These are phyloP conservation scores for Neonectria coccinea DNA, from an alignment of 2,329 filamentous ascomycete species.

Conservation along the genomic window DNA sequence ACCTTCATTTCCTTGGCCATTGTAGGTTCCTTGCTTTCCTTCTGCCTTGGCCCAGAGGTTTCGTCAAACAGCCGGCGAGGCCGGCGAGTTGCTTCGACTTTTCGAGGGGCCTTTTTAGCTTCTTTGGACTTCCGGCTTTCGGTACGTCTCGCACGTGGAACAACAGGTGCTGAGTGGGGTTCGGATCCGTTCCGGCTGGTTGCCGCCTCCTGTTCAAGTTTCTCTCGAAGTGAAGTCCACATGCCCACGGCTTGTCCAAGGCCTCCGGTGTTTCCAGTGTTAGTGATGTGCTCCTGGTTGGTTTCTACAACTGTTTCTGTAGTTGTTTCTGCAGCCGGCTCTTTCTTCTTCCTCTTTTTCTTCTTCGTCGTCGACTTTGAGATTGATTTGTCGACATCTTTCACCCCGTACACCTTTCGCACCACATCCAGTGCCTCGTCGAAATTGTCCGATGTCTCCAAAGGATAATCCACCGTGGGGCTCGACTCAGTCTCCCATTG, in stretches of 20 bases:
- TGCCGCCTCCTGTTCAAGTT: slow-evolving; percentile 33
- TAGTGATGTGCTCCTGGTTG: not conserved
- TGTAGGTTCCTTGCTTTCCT: slow-evolving; percentile 5
- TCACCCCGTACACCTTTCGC: slow-evolving; percentile 42
- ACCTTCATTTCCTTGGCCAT: slow-evolving; percentile 12
- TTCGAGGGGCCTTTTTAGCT: not conserved
- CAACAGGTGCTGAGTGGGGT: not conserved
- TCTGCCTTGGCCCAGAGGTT: not conserved
- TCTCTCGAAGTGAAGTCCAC: slow-evolving; percentile 48
- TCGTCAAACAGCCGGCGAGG: not conserved
- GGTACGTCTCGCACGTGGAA: not conserved
- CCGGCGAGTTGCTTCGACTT: not conserved
- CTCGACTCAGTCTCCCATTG: not conserved
- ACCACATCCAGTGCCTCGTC: slow-evolving; percentile 40
- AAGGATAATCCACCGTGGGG: not conserved
- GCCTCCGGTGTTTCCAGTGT: not conserved
- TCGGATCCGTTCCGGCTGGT: not conserved
- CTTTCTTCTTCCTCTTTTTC: slow-evolving; percentile 9
- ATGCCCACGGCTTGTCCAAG: slow-evolving; percentile 25
- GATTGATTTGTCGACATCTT: slow-evolving; percentile 11
- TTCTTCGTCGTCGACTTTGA: slow-evolving; percentile 20
- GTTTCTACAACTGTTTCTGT: not conserved
- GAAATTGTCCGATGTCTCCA: slow-evolving; percentile 29
- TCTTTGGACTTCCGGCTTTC: not conserved
- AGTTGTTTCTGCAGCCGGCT: too few species aligned